A percentile compares a stretch with the other conserved stretches of the same genome.
phyloP scores from a whole-genome alignment of 345 rosid genomes.

The Ricinus communis region DNA sequence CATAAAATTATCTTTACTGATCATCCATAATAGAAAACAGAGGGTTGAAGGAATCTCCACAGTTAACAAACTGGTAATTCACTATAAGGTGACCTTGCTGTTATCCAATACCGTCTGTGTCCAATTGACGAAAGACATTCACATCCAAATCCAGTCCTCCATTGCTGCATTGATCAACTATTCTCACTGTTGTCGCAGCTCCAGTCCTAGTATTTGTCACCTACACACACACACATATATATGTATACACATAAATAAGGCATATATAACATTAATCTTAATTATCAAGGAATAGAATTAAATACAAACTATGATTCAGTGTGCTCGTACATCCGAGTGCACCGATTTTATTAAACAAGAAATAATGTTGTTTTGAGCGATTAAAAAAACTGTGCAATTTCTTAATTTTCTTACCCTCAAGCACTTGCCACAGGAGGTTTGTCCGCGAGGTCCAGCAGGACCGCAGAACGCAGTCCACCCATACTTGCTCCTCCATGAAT shows the following conservation, averaged over 20 bases:
- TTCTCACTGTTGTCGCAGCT: conserved; percentile 48
- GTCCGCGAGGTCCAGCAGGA: conserved; percentile 58
- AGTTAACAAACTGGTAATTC: conserved; percentile 39
- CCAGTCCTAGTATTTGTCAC: conserved; percentile 54
- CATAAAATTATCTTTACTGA: no score
- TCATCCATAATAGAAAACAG: background rate
- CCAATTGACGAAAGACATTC: conserved; percentile 39
- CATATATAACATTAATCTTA: no score
- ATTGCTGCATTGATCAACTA: conserved; percentile 64
- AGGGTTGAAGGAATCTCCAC: conserved; percentile 20
- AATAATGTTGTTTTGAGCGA: no score
- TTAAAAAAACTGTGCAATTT: no score
- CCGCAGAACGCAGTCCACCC: conserved; percentile 74
- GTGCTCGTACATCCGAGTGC: no score
- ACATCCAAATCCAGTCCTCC: conserved; percentile 62
- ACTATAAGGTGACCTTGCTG: conserved; percentile 36
- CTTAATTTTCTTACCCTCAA: conserved; percentile 47
- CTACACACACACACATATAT: conserved; percentile 19
- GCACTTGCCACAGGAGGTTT: conserved; percentile 57
- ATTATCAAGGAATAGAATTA: no score
- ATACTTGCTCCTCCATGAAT: conserved; percentile 52
- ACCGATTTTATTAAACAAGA: no score
- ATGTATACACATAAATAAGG: no score
- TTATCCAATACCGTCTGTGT: conserved; percentile 49
- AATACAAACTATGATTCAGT: no score